A percentile compares a stretch with the other conserved stretches of the same genome.
Evolutionary conservation across 805 yeast genomes (phyloP).

Genomic region (Saccharomycopsis lassenensis): DNA sequence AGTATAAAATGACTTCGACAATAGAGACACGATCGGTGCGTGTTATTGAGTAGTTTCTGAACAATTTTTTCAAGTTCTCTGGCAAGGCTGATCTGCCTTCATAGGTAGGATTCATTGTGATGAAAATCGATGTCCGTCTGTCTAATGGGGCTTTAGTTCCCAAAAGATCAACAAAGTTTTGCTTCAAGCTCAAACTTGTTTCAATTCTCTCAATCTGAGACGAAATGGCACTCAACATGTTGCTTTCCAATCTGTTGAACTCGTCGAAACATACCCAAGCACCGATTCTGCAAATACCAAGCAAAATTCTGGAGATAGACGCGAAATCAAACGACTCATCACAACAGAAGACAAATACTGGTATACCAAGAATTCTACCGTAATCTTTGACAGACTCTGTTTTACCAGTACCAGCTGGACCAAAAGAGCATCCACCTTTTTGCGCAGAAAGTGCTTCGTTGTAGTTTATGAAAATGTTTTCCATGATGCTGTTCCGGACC

Average conservation of each 20-base stretch:
- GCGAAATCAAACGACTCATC: slow-evolving; percentile 80
- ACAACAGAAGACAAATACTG: slow-evolving; percentile 82
- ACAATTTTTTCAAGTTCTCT: slow-evolving; percentile 71
- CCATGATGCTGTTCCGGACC: slow-evolving; percentile 66
- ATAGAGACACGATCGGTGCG: slow-evolving; percentile 61
- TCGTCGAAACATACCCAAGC: slow-evolving; percentile 97
- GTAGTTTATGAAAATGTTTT: slow-evolving; percentile 54
- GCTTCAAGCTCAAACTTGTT: slow-evolving; percentile 29
- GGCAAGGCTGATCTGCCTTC: slow-evolving; percentile 77
- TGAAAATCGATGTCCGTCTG: slow-evolving; percentile 57
- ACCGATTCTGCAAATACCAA: slow-evolving; percentile 74
- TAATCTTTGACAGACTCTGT: slow-evolving; percentile 84
- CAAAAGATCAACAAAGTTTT: slow-evolving; percentile 28
- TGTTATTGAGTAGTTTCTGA: slow-evolving; percentile 64
- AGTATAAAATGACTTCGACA: slow-evolving; percentile 56
- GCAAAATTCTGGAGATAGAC: slow-evolving; percentile 63
- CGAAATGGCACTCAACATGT: slow-evolving; percentile 73
- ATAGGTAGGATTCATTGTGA: slow-evolving; percentile 87
- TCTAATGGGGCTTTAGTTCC: slow-evolving; percentile 32
- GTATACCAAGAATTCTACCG: slow-evolving; percentile 67
- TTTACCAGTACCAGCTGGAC: slow-evolving; percentile 97
- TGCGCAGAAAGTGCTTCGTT: slow-evolving; percentile 62
- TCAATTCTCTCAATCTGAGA: slow-evolving; percentile 70
- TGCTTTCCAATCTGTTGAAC: slow-evolving; percentile 67
- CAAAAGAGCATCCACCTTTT: slow-evolving; percentile 84